Evolutionary conservation across 192 early-diverging fungal genomes (phyloP).

Genomic region (Backusella mclennaniae): DNA sequence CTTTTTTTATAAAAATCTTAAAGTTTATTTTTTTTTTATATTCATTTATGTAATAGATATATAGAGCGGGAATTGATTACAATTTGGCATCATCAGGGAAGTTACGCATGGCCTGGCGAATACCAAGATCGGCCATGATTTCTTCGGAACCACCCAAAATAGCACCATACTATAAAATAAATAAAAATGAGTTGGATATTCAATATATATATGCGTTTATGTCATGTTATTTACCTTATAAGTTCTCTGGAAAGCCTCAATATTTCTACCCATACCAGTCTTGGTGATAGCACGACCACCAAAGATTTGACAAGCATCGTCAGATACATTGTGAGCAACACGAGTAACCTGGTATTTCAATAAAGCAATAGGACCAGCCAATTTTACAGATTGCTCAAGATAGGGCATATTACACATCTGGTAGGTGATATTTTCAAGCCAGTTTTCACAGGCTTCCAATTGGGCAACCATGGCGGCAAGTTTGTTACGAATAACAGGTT

Average conservation of each 20-base stretch:
- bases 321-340: constrained; percentile 56
- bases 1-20: no score
- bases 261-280: constrained; percentile 67
- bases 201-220: not conserved
- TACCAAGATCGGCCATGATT: constrained; percentile 61
- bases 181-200: not conserved
- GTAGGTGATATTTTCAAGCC: constrained; percentile 64
- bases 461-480: constrained; percentile 60
- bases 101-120: constrained; percentile 56
- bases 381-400: constrained; percentile 56
- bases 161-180: constrained; percentile 25
- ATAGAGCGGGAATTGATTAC: not conserved
- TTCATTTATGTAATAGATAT: not conserved
- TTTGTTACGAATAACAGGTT: constrained; percentile 71
- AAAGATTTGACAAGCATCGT: constrained; percentile 73
- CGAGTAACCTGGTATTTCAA: constrained; percentile 59
- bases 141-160: constrained; percentile 50
- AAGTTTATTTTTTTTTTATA: no score
- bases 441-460: constrained; percentile 52
- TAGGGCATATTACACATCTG: constrained; percentile 71
- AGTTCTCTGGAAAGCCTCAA: constrained; percentile 64
- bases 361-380: constrained; percentile 68
- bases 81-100: constrained; percentile 23
- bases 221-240: constrained; percentile 43
- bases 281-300: constrained; percentile 70